Evolutionary conservation across 129 eudicot species (phyloP), one percentile per base, ranked within the genome.

Genomic region (Flaveria trinervia): DNA sequence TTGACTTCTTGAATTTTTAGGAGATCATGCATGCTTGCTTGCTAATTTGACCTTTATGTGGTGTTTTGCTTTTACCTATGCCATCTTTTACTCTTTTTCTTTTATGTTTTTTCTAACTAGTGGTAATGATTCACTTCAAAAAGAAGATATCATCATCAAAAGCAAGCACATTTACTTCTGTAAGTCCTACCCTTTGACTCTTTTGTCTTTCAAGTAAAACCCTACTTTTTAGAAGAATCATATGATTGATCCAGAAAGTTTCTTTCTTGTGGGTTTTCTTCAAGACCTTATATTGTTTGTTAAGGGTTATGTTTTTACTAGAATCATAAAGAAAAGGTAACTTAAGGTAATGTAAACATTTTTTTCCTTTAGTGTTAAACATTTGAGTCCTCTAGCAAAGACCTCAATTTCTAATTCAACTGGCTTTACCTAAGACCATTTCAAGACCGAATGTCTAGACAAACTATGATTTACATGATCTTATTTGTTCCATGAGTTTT

Each of bases 51-150:
- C 72, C 72, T 48, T 62, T 49, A 18, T 51, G 20, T 17, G 61
- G 56, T 69, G 59, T 39, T 77, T 71, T 62, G 72, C 71, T 79
- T 69, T 71, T 79, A 57, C 54, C 64, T 68, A 57, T 71, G 43
- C 71, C 55, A 71, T 71, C 65, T 79, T 72, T 65, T 39, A 51
- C 57, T 43, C 50, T 65, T 51, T 57, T 41, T 65, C 44, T 64
- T 77, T 52, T 77, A 23, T 65, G 65, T 65, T 54, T 77, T 77
- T 22, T 22, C 4, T 56, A 12, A 51, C 74, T 3, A 13, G 45
- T 72, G 80, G 74, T 64, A 79, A 79, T 79, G 68, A 79, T 79
- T 79, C 79, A 52, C 52, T 65, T 77, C 83, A 79, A 72, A 79
- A 79, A 79, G 79, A 72, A 72, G 78, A 54, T 36, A 66, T 79